Evolutionary conservation across 139 green algal species (phyloP), one percentile per base, ranked within the genome.

Genomic region (Marvania coccoides): DNA sequence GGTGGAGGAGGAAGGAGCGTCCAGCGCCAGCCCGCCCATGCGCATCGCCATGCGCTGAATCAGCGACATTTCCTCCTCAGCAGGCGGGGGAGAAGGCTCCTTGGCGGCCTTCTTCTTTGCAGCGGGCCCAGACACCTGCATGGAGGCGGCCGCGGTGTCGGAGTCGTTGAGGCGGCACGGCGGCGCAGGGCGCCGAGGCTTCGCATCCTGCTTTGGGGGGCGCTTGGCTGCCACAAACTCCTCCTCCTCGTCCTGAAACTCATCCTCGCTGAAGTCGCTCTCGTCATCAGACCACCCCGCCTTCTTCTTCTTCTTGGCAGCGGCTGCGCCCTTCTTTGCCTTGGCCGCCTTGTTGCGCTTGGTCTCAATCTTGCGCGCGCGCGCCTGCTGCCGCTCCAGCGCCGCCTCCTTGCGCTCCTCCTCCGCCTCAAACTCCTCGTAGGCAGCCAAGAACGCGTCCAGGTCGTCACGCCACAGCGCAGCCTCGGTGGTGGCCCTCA

Each of bases 381-480:
- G 40, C 13, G 73, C 45, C 35, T 74, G 67, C 70, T 77, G 71
- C 63, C 53, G 45, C 7, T 4, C 45, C 37, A 74, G 65, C 38
- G 65, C 38, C 10, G 47, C 51, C 2, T 36, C 67, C 37, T 58
- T 48, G 15, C 19, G 46, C 24, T 38, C 58, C 60, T 65, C 48
- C n/a, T 71, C 71, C 24, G 56, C 67, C 13, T 84, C 74, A 19
- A 48, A 58, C 39, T 54, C 53, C 23, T 70, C 59, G 54, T 81
- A 65, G 6, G 69, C 51, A 10, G 69, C 66, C 60, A 89, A 31
- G 61, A 97, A 95, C 1, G 58, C 68, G 30, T 94, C 86, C 57
- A 97, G 76, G 79, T 97, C 91, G 0, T 61, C 31, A 3, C 54
- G n/a, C 84, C 89, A 97, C 82, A 97, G 88, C 6, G 85, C 47